A percentile compares a stretch with the other conserved stretches of the same genome.
phyloP scores from a whole-genome alignment of 2,329 filamentous ascomycete genomes.

The Colletotrichum sp. region DNA sequence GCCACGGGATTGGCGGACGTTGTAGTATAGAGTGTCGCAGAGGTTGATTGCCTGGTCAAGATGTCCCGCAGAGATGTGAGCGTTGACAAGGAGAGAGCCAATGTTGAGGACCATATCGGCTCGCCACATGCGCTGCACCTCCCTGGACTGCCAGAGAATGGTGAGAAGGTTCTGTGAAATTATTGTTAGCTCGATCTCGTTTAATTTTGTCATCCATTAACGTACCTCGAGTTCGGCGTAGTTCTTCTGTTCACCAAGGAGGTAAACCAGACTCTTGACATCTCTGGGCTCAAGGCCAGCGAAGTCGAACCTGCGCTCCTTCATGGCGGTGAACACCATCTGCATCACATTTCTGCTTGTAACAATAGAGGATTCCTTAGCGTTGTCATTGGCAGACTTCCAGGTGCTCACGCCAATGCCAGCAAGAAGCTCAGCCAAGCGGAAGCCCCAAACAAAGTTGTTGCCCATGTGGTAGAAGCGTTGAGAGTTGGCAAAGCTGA shows the following conservation, averaged over 20 bases:
- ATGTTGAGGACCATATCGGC: conserved; percentile 31
- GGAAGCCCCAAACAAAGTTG: conserved; percentile 47
- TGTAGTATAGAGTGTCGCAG: conserved; percentile 36
- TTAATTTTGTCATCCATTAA: fast-evolving
- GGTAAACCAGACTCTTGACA: conserved; percentile 46
- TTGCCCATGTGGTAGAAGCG: conserved; percentile 42
- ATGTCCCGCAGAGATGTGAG: conserved; percentile 30
- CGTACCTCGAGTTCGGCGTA: conserved; percentile 46
- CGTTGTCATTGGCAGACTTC: conserved; percentile 29
- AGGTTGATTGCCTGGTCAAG: conserved; percentile 31
- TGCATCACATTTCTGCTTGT: conserved; percentile 8
- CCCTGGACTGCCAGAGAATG: conserved; percentile 36
- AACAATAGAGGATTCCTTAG: conserved; percentile 29
- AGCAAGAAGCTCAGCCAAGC: conserved; percentile 47
- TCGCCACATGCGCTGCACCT: conserved; percentile 36
- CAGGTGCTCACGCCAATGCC: conserved; percentile 36
- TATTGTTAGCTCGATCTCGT: neutral
- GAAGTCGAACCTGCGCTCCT: conserved; percentile 46
- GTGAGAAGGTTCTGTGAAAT: conserved; percentile 26
- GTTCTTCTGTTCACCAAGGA: conserved; percentile 53
- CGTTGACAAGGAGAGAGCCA: conserved; percentile 34
- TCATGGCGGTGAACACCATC: conserved; percentile 43
- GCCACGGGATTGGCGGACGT: conserved; percentile 35
- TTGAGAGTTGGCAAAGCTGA: conserved; percentile 45
- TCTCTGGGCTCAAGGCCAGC: conserved; percentile 46